These are phyloP conservation scores for Penicillium roqueforti DNA, from an alignment of 495 filamentous ascomycete species.

Conservation along the genomic window DNA sequence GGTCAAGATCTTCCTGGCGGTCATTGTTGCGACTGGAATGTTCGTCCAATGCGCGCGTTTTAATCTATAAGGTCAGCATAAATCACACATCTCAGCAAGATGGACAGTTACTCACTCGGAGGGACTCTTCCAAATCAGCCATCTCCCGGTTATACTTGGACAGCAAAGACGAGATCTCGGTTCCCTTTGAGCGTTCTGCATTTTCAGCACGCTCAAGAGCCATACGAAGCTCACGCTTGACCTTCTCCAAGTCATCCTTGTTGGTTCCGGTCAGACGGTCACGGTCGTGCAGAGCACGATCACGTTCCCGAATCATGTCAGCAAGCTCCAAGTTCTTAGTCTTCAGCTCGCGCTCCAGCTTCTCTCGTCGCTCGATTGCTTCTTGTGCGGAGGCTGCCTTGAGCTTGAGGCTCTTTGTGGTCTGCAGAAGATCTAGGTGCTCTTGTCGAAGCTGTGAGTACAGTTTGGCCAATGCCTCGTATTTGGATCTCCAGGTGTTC, in stretches of 20 bases:
- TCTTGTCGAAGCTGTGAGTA: conserved; percentile 95
- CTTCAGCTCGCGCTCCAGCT: conserved; percentile 94
- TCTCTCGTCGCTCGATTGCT: conserved; percentile 90
- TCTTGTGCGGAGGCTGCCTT: conserved; percentile 96
- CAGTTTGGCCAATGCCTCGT: conserved; percentile 91
- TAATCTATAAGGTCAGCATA: conserved; percentile 49
- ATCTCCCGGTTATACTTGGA: conserved; percentile 96
- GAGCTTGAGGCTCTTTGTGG: conserved; percentile 91
- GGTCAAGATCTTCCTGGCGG: conserved; percentile 78
- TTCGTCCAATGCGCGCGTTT: conserved; percentile 86
- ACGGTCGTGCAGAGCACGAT: conserved; percentile 89
- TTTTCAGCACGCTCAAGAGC: conserved; percentile 91
- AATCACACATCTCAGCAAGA: neutral
- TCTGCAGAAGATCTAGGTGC: conserved; percentile 89
- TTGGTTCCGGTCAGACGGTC: conserved; percentile 80
- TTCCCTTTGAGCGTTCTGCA: conserved; percentile 85
- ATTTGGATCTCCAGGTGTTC: conserved; percentile 95
- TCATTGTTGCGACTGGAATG: conserved; percentile 70
- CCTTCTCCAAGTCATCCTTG: conserved; percentile 90
- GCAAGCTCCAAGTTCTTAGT: conserved; percentile 97
- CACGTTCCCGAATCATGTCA: conserved; percentile 96
- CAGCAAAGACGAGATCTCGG: conserved; percentile 88
- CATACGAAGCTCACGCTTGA: conserved; percentile 93
- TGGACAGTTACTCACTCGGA: conserved; percentile 50
- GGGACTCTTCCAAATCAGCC: conserved; percentile 88